These are phyloP conservation scores for Thermoascus crustaceus DNA, from an alignment of 2,329 filamentous ascomycete species.

Conservation along the genomic window DNA sequence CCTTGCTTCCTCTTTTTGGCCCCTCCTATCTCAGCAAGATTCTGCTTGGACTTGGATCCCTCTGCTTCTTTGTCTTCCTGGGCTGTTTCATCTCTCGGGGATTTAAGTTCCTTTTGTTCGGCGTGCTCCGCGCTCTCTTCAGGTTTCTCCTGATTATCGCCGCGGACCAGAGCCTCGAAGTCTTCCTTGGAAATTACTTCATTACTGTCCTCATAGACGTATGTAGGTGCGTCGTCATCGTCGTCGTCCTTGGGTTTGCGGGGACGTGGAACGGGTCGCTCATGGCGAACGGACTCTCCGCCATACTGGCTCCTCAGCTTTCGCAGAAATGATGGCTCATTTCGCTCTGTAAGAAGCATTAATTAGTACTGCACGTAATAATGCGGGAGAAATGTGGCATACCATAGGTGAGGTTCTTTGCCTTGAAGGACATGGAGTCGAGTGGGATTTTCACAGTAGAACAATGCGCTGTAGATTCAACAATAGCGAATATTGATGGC, in stretches of 20 bases:
- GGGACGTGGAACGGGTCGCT: slow-evolving; percentile 29
- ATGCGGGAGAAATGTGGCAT: slow-evolving; percentile 6
- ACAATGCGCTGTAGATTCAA: no score
- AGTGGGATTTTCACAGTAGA: not conserved
- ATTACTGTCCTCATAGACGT: slow-evolving; percentile 37
- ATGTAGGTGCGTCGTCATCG: slow-evolving; percentile 36
- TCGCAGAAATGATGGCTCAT: slow-evolving; percentile 36
- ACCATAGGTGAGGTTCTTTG: slow-evolving; percentile 39
- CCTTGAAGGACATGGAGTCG: slow-evolving; percentile 30
- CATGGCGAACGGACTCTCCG: slow-evolving; percentile 27
- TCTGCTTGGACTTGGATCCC: slow-evolving; percentile 21
- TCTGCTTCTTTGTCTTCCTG: slow-evolving; percentile 4
- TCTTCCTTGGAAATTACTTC: slow-evolving; percentile 37
- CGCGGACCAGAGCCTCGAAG: slow-evolving; percentile 32
- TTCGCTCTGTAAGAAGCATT: slow-evolving; percentile 24
- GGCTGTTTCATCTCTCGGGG: slow-evolving; percentile 9
- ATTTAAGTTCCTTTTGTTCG: no score
- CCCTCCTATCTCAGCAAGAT: slow-evolving; percentile 32
- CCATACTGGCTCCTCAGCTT: slow-evolving; percentile 32
- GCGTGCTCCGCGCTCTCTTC: slow-evolving; percentile 9
- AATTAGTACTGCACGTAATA: slow-evolving; percentile 5
- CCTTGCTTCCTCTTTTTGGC: slow-evolving; percentile 36
- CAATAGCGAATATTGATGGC: no score
- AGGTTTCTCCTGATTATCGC: slow-evolving; percentile 12
- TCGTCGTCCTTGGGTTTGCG: slow-evolving; percentile 27